Evolutionary conservation across 306 rosid genomes (phyloP).

Genomic region (Inga laurina): DNA sequence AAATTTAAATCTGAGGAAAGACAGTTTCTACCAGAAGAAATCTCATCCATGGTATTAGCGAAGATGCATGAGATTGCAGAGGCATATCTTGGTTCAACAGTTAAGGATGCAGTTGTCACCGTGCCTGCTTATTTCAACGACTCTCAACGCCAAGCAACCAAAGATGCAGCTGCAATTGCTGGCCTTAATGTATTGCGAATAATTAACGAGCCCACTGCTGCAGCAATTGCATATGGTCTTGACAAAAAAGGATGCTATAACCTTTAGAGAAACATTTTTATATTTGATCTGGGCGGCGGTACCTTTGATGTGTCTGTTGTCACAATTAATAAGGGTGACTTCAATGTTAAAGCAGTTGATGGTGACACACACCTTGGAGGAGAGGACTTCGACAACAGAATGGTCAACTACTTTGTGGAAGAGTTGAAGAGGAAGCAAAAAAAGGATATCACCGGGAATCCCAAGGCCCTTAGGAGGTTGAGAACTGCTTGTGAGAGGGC

Average conservation of each 20-base stretch:
- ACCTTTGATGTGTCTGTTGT: constrained; percentile 32
- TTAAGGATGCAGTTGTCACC: constrained; percentile 9
- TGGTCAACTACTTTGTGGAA: constrained; percentile 2
- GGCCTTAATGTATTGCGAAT: background rate
- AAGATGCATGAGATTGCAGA: background rate
- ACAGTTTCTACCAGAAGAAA: constrained; percentile 42
- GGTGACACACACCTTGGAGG: constrained; percentile 3
- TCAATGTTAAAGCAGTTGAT: background rate
- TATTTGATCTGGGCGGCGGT: background rate
- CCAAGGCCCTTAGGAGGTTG: too few species aligned
- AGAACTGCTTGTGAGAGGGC: background rate
- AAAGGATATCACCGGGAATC: too few species aligned
- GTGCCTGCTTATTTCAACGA: constrained; percentile 34
- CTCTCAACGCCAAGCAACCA: constrained; percentile 9
- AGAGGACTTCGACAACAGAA: background rate
- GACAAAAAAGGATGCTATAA: background rate
- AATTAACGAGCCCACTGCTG: constrained; percentile 34
- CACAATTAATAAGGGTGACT: background rate
- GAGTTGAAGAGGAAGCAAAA: background rate
- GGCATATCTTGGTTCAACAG: background rate
- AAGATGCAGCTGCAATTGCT: constrained; percentile 21
- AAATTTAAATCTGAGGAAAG: constrained; percentile 39
- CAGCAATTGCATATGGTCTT: constrained; percentile 25
- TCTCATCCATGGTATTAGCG: background rate
- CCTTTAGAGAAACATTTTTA: background rate